A percentile compares a stretch with the other conserved stretches of the same genome.
These are phyloP conservation scores for Entophlyctis luteolus DNA, from an alignment of 192 early-diverging fungal species.

Conservation along the genomic window DNA sequence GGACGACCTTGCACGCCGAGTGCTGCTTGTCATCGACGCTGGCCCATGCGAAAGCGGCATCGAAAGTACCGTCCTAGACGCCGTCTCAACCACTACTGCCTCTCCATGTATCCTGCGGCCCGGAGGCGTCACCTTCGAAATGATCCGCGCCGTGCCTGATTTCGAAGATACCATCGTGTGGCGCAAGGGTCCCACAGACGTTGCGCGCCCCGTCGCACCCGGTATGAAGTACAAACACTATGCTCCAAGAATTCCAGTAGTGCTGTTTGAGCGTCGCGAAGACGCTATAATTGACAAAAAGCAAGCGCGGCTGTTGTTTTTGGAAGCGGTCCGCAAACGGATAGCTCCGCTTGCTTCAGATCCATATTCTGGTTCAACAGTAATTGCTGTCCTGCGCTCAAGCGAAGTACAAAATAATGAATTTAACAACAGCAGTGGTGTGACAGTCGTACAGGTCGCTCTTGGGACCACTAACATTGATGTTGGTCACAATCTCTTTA, in stretches of 20 bases:
- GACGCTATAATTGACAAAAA: neutral
- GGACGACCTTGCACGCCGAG: slow-evolving; percentile 70
- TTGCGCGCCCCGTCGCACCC: slow-evolving; percentile 79
- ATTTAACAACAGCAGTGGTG: neutral
- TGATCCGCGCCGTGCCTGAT: slow-evolving; percentile 55
- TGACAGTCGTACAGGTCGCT: slow-evolving; percentile 44
- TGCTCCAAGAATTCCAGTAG: slow-evolving; percentile 81
- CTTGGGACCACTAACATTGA: slow-evolving; percentile 52
- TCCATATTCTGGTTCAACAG: neutral
- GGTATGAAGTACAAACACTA: slow-evolving; percentile 99
- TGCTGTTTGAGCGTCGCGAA: slow-evolving; percentile 64
- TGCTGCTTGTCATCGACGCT: slow-evolving; percentile 86
- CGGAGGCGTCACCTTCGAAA: slow-evolving; percentile 86
- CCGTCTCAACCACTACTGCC: slow-evolving; percentile 2
- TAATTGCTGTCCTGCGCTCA: slow-evolving; percentile 36
- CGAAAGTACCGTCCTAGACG: slow-evolving; percentile 93
- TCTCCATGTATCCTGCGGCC: slow-evolving; percentile 83
- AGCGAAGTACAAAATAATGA: no score
- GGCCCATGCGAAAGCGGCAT: slow-evolving; percentile 86
- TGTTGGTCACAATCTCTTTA: slow-evolving; percentile 80
- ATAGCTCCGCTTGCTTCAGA: neutral
- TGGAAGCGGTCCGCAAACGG: neutral
- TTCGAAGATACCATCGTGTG: slow-evolving; percentile 73
- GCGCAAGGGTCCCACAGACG: slow-evolving; percentile 64
- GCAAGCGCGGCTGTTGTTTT: neutral